phyloP scores from a whole-genome alignment of 73 alveolate species.

The Urostyla sp. region DNA sequence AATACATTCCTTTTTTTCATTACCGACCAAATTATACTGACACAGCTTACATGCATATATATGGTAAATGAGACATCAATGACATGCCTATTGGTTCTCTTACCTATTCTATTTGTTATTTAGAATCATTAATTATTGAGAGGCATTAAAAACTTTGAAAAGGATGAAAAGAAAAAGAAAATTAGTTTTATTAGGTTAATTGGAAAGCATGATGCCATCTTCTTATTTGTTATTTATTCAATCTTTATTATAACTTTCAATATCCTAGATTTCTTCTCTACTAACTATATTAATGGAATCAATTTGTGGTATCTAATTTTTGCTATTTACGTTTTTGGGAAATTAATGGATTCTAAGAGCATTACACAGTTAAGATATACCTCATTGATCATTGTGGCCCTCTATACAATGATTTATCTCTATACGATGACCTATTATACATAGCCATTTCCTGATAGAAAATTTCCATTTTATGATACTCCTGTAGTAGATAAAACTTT shows the following conservation, averaged over 20 bases:
- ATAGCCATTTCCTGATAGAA: slow-evolving; percentile 50
- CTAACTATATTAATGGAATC: not conserved
- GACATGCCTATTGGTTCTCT: slow-evolving; percentile 36
- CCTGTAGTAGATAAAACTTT: not conserved
- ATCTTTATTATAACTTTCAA: slow-evolving; percentile 18
- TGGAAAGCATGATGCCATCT: slow-evolving; percentile 63
- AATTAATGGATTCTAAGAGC: slow-evolving; percentile 50
- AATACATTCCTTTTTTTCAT: slow-evolving; percentile 49
- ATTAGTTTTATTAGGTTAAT: slow-evolving; percentile 42
- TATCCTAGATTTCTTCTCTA: slow-evolving; percentile 42
- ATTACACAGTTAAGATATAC: not conserved
- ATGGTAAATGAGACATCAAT: slow-evolving; percentile 56
- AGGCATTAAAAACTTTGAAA: slow-evolving; percentile 42
- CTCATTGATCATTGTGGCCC: not conserved
- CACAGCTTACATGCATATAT: slow-evolving; percentile 34
- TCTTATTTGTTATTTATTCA: slow-evolving; percentile 46
- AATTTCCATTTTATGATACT: slow-evolving; percentile 28
- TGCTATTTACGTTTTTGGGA: slow-evolving; percentile 46
- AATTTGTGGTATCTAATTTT: slow-evolving; percentile 38
- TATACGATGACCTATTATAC: slow-evolving; percentile 3
- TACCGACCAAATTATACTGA: slow-evolving; percentile 46
- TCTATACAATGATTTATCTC: not conserved
- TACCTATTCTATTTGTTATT: slow-evolving; percentile 53
- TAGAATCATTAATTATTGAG: slow-evolving; percentile 10
- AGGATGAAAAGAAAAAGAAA: slow-evolving; percentile 22